Evolutionary conservation across 345 rosid genomes (phyloP), one percentile per base, ranked within the genome.

Genomic region (Zanthoxylum bungeanum): DNA sequence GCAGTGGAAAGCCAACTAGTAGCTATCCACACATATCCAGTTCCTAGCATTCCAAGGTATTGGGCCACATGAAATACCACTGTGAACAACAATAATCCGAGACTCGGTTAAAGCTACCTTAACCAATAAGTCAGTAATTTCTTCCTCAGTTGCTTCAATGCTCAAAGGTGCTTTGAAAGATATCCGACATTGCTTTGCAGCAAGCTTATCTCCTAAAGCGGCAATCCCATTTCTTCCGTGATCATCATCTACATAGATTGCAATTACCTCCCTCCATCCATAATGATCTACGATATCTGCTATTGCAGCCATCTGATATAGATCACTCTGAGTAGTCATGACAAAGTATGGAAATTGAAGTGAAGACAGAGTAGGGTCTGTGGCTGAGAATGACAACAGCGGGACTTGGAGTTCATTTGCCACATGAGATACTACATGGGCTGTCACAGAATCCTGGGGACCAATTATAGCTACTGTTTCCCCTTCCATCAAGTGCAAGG

Each of bases 221-320:
- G 96, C 84, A 71, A 91, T 84, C 69, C 97, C 96, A 16, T 90
- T 93, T 77, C 91, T 83, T 30, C 98, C 96, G 42, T 83, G 79
- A 64, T 93, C 97, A 72, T 91, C 96, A 58, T 93, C 97, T 2
- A 67, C 80, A 7, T 83, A 91, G n/a, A 94, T 80, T 56, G 95
- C 92, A 70, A 89, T 88, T 52, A 87, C 97, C 59, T 92, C 95
- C 77, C 92, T 89, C 98, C 98, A 92, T 42, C 82, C 93, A 22
- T 81, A 90, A 63, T 75, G 67, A 14, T 76, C 77, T 24, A 93
- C 82, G 73, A 91, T 79, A 25, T 85, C 91, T 37, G 94, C 93
- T 30, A 91, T 74, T 44, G 97, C 97, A 66, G 87, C 76, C 97
- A 93, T 90, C 82, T 90, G 97, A 72, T 68, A 87, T n/a, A 85